Base-by-base conservation (phyloP, 495 filamentous ascomycete genomes). In the Evansstolkia leycettana region DNA sequence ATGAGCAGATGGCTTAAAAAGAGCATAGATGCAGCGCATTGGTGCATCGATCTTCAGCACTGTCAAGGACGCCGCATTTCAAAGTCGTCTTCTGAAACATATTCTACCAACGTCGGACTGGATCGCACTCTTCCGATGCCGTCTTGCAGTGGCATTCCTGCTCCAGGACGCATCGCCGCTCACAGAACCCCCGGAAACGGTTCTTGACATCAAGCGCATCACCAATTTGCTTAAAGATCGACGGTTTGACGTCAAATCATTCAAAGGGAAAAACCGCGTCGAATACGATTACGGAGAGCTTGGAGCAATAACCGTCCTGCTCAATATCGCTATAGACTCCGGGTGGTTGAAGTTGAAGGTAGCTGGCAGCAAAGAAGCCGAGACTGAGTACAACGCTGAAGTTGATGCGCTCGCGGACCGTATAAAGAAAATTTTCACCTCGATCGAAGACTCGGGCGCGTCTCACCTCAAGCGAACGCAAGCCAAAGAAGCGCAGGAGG, bases 381-480 rank as follows among this genome's bases (percentile, higher is more conserved):
- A 70, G 16, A 55, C 40, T 7, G 58, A 67, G 31, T 90, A 84
- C 58, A 78, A 94, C 46, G 48, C 52, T 4, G 64, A 73, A 2
- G 61, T 94, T 35, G 89, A 94, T 51, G 48, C 45, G 7, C 60
- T 95, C 2, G 67, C 74, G 10, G 50, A 60, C 11, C 58, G 60
- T 15, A 60, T 96, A 35, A 82, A 78, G 42, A 53, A 57, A 14
- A 71, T 90, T 29, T 80, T 78, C 50, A 72, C 69, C 11, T 64
- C 63, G 6, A 94, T 96, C 38, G 63, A 75, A 38, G 84, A 88
- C 48, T 69, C 75, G 0, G 82, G 83, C 17, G 79, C 81, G 16
- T 71, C 77, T 5, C 72, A 79, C 50, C 69, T 86, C 36, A 74
- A 73, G 12, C 69, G 82, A 13, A 77, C 82, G 30, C 70, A 87